Percentiles rank a stretch among this genome's conserved stretches.
These are phyloP conservation scores for Hypoxylon lienhwacheense DNA, from an alignment of 495 filamentous ascomycete species.

Conservation along the genomic window DNA sequence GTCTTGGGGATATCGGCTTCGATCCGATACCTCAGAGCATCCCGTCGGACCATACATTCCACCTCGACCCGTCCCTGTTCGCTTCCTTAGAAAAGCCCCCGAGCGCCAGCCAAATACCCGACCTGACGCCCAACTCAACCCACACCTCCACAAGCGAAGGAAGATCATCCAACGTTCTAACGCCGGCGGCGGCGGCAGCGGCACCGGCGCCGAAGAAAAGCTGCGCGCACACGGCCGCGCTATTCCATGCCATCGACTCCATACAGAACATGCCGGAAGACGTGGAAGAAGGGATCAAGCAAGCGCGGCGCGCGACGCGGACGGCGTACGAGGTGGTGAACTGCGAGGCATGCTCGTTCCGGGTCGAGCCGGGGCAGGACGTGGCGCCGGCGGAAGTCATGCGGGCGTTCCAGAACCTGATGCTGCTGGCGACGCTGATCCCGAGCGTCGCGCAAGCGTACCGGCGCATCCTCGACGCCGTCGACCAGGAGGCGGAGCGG, in stretches of 20 bases:
- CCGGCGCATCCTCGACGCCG: constrained; percentile 47
- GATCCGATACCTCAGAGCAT: constrained; percentile 17
- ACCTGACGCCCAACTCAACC: constrained; percentile 30
- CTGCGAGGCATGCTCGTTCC: constrained; percentile 59
- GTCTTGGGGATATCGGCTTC: constrained; percentile 28
- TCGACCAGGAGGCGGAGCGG: constrained; percentile 46
- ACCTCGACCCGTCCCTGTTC: constrained; percentile 37
- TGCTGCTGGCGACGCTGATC: constrained; percentile 67
- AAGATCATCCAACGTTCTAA: constrained; percentile 1
- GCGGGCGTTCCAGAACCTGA: constrained; percentile 60
- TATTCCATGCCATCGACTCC: constrained; percentile 51
- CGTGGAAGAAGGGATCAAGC: constrained; percentile 50
- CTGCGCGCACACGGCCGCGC: constrained; percentile 44
- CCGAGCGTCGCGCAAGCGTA: constrained; percentile 65
- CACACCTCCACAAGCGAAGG: constrained; percentile 31
- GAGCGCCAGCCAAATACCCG: constrained; percentile 23
- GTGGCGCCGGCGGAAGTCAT: constrained; percentile 23
- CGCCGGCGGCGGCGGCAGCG: background rate
- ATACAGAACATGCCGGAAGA: constrained; percentile 50
- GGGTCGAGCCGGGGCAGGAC: constrained; percentile 37
- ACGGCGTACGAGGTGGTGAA: constrained; percentile 61
- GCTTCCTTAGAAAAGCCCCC: constrained; percentile 3
- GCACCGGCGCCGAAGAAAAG: background rate
- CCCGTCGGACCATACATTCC: constrained; percentile 15
- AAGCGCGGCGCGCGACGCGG: constrained; percentile 59